Percentiles rank a stretch among this genome's conserved stretches.
phyloP scores from a whole-genome alignment of 2,329 filamentous ascomycete species.

The Didymellaceae sp. region DNA sequence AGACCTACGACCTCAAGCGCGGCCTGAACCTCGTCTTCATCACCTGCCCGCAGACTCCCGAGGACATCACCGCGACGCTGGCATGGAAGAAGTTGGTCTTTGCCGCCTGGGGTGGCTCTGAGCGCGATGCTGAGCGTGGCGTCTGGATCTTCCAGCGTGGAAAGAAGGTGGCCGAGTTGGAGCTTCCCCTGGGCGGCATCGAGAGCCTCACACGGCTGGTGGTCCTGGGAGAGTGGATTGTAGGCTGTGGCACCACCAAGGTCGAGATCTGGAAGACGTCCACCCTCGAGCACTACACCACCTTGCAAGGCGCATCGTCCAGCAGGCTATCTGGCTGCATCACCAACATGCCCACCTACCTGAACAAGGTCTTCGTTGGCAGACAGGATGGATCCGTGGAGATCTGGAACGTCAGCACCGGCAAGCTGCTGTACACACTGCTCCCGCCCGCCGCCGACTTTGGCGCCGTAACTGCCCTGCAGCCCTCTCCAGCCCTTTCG shows the following conservation, averaged over 20 bases:
- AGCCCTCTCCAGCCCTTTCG: conserved; percentile 83
- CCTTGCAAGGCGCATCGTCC: conserved; percentile 67
- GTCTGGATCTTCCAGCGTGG: conserved; percentile 93
- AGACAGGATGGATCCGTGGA: conserved; percentile 88
- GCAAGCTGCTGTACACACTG: conserved; percentile 88
- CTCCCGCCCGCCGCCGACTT: conserved; percentile 74
- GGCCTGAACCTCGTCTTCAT: conserved; percentile 94
- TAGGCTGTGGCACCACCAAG: conserved; percentile 75
- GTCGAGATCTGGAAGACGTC: conserved; percentile 89
- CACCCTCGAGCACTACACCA: conserved; percentile 89
- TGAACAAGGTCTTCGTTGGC: conserved; percentile 95
- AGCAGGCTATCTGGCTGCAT: conserved; percentile 78
- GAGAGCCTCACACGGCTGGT: conserved; percentile 79
- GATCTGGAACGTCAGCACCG: conserved; percentile 96
- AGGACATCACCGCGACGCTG: conserved; percentile 81
- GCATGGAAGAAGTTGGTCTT: conserved; percentile 88
- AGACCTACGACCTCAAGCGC: conserved; percentile 92
- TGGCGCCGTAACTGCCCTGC: conserved; percentile 84
- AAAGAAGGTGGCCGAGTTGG: conserved; percentile 78
- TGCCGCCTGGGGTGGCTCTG: conserved; percentile 81
- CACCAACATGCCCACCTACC: conserved; percentile 88
- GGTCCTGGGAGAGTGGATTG: conserved; percentile 89
- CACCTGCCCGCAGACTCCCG: conserved; percentile 86
- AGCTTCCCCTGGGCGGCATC: conserved; percentile 67
- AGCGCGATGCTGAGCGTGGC: conserved; percentile 64